These are phyloP conservation scores for Aspergillus sp. DNA, from an alignment of 2,329 filamentous ascomycete species.

Conservation along the genomic window DNA sequence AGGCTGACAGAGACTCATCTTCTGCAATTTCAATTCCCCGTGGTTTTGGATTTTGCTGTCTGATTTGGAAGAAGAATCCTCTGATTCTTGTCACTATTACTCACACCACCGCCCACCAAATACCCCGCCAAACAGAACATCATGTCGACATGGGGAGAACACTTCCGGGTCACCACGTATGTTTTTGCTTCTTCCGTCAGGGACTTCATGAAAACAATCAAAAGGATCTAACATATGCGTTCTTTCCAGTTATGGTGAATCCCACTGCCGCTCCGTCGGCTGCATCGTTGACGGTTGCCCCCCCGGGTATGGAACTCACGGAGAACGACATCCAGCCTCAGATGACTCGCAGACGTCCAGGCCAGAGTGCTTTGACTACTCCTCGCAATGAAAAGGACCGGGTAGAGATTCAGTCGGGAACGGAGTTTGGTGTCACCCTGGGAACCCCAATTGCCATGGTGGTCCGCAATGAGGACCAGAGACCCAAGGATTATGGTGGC, in stretches of 20 bases:
- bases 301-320: constrained; percentile 74
- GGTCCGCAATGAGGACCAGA: constrained; percentile 87
- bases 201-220: no score
- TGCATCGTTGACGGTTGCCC: constrained; percentile 93
- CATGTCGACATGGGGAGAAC: constrained; percentile 85
- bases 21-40: no score
- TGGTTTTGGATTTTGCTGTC: background rate
- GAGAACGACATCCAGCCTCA: constrained; percentile 91
- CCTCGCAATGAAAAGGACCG: constrained; percentile 88
- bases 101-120: background rate
- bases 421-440: constrained; percentile 81
- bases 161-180: constrained; percentile 79
- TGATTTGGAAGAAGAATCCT: background rate
- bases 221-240: constrained; percentile 12
- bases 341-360: constrained; percentile 83
- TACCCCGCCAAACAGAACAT: constrained; percentile 18
- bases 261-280: constrained; percentile 86
- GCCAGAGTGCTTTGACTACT: constrained; percentile 85
- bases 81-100: no score
- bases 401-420: constrained; percentile 89
- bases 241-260: constrained; percentile 63
- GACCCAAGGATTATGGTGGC: constrained; percentile 85
- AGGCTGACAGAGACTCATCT: no score
- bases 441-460: constrained; percentile 86
- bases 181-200: constrained; percentile 23